These are phyloP conservation scores for Nicotiana obtusifolia DNA, from an alignment of 257 asterid genomes.

Conservation along the genomic window DNA sequence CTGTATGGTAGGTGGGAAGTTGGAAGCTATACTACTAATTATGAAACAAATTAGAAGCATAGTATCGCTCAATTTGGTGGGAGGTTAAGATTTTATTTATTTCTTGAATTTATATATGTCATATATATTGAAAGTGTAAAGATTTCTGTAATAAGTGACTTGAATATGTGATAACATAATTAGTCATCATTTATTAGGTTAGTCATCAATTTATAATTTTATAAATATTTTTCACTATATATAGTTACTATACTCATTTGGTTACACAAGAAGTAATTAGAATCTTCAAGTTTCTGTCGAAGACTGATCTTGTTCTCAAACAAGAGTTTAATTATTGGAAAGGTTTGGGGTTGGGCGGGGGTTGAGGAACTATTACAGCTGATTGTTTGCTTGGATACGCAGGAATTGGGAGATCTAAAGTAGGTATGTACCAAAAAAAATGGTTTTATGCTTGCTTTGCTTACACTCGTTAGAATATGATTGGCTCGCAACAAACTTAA, in stretches of 20 bases:
- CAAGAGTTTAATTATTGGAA: background rate
- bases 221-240: too few species aligned
- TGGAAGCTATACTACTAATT: slow-evolving; percentile 20
- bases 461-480: slow-evolving; percentile 21
- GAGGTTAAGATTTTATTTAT: background rate
- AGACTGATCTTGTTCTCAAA: too few species aligned
- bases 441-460: slow-evolving; percentile 31
- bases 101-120: background rate
- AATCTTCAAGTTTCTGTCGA: background rate
- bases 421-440: background rate
- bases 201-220: background rate
- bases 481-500: slow-evolving; percentile 12
- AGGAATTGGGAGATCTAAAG: background rate
- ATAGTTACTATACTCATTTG: background rate
- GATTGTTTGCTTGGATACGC: slow-evolving; percentile 34
- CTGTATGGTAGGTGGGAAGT: slow-evolving; percentile 35
- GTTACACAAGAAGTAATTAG: background rate
- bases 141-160: background rate
- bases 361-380: background rate
- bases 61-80: slow-evolving; percentile 8
- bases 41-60: slow-evolving; percentile 9
- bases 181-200: background rate
- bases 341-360: background rate
- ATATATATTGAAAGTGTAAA: background rate
- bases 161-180: background rate